phyloP scores from a whole-genome alignment of 106 monocot genomes.

The Triglochin maritima region DNA sequence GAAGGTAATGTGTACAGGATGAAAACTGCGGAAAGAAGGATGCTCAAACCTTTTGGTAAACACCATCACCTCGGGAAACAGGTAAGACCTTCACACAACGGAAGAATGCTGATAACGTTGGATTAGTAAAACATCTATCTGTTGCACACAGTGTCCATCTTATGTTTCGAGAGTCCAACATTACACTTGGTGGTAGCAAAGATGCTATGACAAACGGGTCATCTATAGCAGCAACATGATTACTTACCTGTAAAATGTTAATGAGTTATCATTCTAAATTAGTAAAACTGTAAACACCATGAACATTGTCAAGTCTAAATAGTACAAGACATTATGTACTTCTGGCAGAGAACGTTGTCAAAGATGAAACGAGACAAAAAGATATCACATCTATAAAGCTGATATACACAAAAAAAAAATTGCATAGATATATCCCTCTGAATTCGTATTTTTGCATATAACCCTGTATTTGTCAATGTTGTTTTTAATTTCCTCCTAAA shows the following conservation, averaged over 20 bases:
- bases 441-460: too few species aligned
- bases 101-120: conserved; percentile 65
- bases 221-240: conserved; percentile 89
- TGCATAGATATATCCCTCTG: too few species aligned
- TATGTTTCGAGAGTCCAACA: conserved; percentile 64
- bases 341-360: background rate
- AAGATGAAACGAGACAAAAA: background rate
- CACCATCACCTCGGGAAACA: conserved; percentile 86
- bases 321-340: too few species aligned
- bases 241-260: conserved; percentile 49
- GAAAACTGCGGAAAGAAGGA: too few species aligned
- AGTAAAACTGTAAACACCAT: too few species aligned
- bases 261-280: background rate
- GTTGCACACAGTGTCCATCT: conserved; percentile 93
- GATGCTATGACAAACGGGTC: conserved; percentile 92
- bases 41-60: conserved; percentile 63
- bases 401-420: too few species aligned
- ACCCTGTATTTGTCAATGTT: too few species aligned
- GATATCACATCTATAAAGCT: background rate
- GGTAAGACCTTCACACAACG: conserved; percentile 77
- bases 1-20: too few species aligned
- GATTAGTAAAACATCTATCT: conserved; percentile 79
- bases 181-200: conserved; percentile 60
- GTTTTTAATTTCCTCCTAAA: too few species aligned
- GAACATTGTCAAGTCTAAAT: too few species aligned